These are phyloP conservation scores for Porodaedalea pini DNA, from an alignment of 1,284 basidiomycete genomes.

Conservation along the genomic window DNA sequence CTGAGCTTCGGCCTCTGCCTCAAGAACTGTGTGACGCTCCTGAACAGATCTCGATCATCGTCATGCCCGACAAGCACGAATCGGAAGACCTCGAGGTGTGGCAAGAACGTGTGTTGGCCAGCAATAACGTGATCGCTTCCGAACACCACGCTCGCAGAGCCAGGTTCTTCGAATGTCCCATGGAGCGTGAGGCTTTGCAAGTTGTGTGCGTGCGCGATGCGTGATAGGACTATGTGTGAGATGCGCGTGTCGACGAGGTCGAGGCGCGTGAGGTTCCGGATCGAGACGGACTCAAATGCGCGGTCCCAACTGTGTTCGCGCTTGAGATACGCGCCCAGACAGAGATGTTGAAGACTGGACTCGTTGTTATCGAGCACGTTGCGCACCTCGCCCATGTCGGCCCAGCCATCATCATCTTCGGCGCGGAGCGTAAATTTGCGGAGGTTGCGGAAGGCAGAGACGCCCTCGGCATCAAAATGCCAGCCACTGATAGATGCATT, in stretches of 20 bases:
- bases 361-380: conserved; percentile 58
- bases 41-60: conserved; percentile 49
- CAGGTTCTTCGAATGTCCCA: conserved; percentile 58
- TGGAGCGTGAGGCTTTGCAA: conserved; percentile 60
- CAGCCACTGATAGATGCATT: conserved; percentile 43
- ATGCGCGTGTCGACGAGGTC: conserved; percentile 65
- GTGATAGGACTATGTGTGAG: conserved; percentile 55
- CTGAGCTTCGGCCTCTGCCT: conserved; percentile 44
- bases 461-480: conserved; percentile 67
- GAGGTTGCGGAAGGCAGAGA: conserved; percentile 55
- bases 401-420: conserved; percentile 65
- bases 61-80: conserved; percentile 61
- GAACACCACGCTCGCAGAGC: conserved; percentile 57
- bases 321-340: conserved; percentile 60
- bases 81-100: conserved; percentile 56
- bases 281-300: conserved; percentile 56
- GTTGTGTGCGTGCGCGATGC: conserved; percentile 57
- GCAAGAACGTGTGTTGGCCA: conserved; percentile 55
- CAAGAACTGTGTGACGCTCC: conserved; percentile 52
- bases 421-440: conserved; percentile 62
- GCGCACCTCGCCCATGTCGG: conserved; percentile 64
- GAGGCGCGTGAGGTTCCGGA: conserved; percentile 60
- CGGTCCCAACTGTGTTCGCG: conserved; percentile 62
- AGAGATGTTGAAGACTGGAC: conserved; percentile 54
- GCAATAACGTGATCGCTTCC: conserved; percentile 57